Base-by-base conservation (phyloP, 129 eudicot genomes). In the Cynara cardunculus region DNA sequence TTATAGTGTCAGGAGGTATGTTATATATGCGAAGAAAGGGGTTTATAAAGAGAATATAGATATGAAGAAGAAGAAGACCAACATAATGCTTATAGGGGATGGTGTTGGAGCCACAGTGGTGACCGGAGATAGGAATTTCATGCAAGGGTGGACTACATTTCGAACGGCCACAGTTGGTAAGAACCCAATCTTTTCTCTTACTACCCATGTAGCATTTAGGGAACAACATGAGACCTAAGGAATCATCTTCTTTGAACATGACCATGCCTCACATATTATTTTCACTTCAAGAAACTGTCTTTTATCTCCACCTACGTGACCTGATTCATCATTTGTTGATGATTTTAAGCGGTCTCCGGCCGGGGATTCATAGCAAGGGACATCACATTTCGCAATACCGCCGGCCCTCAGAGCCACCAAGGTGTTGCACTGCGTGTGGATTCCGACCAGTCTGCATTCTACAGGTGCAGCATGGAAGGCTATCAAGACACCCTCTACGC, bases 141-240 rank as follows among this genome's bases (percentile, higher is more conserved):
- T 90, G 96, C 97, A 92, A 79, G 99, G 99, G 56, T 95, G 99
- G 99, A 95, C 97, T 25, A 95, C 99, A 0, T 95, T 95, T 74
- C 84, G 97, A 56, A 90, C 96, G 0, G 97, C 99, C 37, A 92
- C 99, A 0, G 92, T 95, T 71, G 99, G 99, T 95, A 80, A 76
- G 85, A 83, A 19, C 18, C 39, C 68, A 66, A 30, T 26, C 11
- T 64, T 41, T 8, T 72, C 49, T 39, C 0, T 46, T 74, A 32
- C 2, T 24, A 14, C 22, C 3, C 22, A 73, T 73, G 25, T 24
- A 73, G 37, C 46, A 37, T 37, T 13, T 10, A 37, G 53, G 53
- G 16, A 0, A 10, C 53, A 41, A 11, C 53, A 41, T 41, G 53
- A 11, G 2, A 41, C 53, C 53, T 11, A 10, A 37, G 13, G 46